Base-by-base conservation (phyloP, 768 basidiomycete species). In the Leccinum disarticulatum region DNA sequence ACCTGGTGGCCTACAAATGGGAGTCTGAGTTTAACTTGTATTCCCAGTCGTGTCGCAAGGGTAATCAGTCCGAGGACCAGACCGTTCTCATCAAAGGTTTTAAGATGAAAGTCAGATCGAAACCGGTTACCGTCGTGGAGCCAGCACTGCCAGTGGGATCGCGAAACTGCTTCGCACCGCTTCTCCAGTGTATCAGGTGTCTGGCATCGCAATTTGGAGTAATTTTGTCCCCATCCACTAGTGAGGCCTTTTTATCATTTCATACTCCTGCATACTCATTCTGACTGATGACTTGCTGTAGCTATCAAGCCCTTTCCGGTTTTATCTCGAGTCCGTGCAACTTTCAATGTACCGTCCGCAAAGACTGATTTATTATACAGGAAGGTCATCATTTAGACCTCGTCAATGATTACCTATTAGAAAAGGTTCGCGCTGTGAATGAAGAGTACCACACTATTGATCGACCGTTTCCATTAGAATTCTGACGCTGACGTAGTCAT, bases 11-110 rank as follows among this genome's bases (percentile, higher is more conserved):
- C n/a, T 60, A 55, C 35, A 30, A 15, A 27, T 60, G 49, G 50
- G 4, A 5, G 4, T 15, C 31, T 15, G 27, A 14, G 33, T 57
- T 51, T 10, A 2, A 31, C 11, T 9, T 30, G 14, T n/a, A 60
- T 48, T 25, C 3, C 3, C 55, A 31, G 15, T 8, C 41, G 1
- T 27, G 59, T 43, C 48, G 17, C 9, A 19, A 7, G 10, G 35
- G 17, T 13, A 46, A 22, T n/a, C 2, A 31, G 1, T 19, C 35
- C 6, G 52, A 58, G 30, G 58, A 64, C 30, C 63, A 64, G 46
- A 62, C 63, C 6, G 14, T 64, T 13, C 19, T 64, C 27, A 48
- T 64, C 15, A 47, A 47, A 25, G 60, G 63, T 3, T 62, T 64
- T 43, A 55, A 47, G 33, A 54, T 62, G 7, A 43, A 50, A 22